Percentiles rank a stretch among this genome's conserved stretches.
phyloP scores from a whole-genome alignment of 2,329 filamentous ascomycete genomes.

The Botrytis byssoidea region DNA sequence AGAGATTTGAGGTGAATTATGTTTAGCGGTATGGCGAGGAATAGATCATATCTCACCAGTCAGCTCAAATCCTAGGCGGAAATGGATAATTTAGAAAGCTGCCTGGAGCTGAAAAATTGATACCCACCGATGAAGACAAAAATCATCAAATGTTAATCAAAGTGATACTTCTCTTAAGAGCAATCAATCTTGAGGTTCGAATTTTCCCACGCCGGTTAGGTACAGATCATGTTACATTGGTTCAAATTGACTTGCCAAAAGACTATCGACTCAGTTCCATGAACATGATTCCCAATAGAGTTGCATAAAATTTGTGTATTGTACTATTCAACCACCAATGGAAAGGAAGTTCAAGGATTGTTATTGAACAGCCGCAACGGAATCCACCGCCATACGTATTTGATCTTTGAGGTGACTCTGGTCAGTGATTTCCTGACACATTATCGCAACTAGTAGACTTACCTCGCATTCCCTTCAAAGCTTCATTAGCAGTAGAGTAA shows the following conservation, averaged over 20 bases:
- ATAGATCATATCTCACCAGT: neutral
- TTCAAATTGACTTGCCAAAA: neutral
- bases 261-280: neutral
- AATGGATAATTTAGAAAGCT: neutral
- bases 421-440: neutral
- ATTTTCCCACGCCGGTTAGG: too few species aligned
- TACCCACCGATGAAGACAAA: neutral
- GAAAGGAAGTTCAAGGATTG: neutral
- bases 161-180: neutral
- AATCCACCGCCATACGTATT: conserved; percentile 11
- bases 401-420: neutral
- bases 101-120: neutral
- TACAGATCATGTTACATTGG: neutral
- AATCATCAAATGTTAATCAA: neutral
- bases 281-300: neutral
- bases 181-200: too few species aligned
- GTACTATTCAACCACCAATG: neutral
- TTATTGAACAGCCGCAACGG: neutral
- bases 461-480: conserved; percentile 35
- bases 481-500: conserved; percentile 35
- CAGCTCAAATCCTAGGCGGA: neutral
- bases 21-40: neutral
- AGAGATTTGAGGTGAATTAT: neutral
- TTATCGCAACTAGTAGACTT: neutral
- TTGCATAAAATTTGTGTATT: neutral